Conservation (phyloP, 345 rosid genomes). For the Erodium maritimum region DNA sequence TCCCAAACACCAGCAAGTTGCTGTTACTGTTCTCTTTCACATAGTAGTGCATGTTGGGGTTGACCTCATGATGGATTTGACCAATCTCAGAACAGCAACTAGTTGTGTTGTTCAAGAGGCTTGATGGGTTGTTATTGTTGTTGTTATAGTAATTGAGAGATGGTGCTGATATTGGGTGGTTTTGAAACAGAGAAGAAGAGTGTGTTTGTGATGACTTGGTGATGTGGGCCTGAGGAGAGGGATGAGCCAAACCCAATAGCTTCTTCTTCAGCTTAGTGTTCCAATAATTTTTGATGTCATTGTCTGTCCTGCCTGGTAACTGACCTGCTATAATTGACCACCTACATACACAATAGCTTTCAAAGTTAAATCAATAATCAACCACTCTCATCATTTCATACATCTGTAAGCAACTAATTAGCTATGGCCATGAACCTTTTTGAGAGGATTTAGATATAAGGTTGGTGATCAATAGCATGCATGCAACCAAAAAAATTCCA, state of each 20-base stretch:
- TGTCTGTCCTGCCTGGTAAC: slow-evolving; percentile 88
- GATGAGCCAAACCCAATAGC: slow-evolving; percentile 32
- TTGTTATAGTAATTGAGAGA: no score
- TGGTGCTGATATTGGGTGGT: neutral
- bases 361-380: slow-evolving; percentile 3
- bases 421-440: no score
- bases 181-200: slow-evolving; percentile 12
- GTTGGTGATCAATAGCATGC: no score
- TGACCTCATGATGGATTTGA: slow-evolving; percentile 13
- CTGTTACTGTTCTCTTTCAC: slow-evolving; percentile 12
- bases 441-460: no score
- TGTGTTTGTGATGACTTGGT: slow-evolving; percentile 13
- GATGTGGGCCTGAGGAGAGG: slow-evolving; percentile 18
- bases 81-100: neutral
- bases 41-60: slow-evolving; percentile 24
- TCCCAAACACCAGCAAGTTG: slow-evolving; percentile 41
- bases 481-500: neutral
- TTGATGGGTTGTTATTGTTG: no score
- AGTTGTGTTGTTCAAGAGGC: neutral
- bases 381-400: neutral
- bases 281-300: slow-evolving; percentile 93
- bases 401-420: neutral
- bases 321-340: slow-evolving; percentile 99
- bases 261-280: slow-evolving; percentile 94
- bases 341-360: slow-evolving; percentile 27